These are phyloP conservation scores for Saposhnikovia divaricata DNA, from an alignment of 129 eudicot species.

Conservation along the genomic window DNA sequence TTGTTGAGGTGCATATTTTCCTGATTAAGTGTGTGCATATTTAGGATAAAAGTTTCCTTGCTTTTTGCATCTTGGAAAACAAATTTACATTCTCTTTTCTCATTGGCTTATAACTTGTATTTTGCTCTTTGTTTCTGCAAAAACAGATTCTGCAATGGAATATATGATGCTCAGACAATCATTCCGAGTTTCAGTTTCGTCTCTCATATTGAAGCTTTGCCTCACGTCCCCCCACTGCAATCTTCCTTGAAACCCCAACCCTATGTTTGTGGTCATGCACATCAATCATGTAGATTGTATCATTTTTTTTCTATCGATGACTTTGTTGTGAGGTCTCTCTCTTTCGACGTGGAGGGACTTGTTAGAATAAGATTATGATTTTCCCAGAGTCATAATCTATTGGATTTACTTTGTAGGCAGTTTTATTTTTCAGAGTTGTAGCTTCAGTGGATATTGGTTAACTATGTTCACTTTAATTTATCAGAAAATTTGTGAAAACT, in stretches of 20 bases:
- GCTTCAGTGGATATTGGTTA: neutral
- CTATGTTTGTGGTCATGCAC: neutral
- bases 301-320: neutral
- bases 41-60: neutral
- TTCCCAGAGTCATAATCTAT: neutral
- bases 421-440: neutral
- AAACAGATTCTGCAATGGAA: neutral
- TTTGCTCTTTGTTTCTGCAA: neutral
- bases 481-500: neutral
- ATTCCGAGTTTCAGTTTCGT: neutral
- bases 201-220: neutral
- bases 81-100: neutral
- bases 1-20: conserved; percentile 21
- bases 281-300: neutral
- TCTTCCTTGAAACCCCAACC: neutral
- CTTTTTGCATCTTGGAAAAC: neutral
- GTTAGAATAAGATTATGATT: neutral
- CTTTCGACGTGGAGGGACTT: neutral
- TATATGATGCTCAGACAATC: neutral
- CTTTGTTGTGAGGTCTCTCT: neutral
- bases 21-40: neutral
- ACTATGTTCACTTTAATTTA: neutral
- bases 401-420: neutral
- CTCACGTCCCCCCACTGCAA: neutral
- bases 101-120: neutral